Percentiles rank a stretch among this genome's conserved stretches.
Conservation (phyloP, 345 rosid species). For the Eucalyptus tenuipes region DNA sequence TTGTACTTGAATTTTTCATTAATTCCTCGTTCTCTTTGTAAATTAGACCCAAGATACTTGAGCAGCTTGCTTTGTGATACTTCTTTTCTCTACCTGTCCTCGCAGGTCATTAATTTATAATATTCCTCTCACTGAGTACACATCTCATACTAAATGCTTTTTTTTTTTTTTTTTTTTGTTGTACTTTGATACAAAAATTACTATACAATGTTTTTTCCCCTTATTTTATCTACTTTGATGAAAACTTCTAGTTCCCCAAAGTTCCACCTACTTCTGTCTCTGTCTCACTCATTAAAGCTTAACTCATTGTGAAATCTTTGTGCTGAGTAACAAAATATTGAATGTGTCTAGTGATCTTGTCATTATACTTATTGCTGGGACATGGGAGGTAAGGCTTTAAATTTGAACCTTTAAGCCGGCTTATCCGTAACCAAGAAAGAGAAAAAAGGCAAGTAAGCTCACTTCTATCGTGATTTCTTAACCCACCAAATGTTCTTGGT, state of each 20-base stretch:
- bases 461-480: neutral
- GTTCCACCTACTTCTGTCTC: neutral
- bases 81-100: neutral
- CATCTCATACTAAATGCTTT: neutral
- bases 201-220: neutral
- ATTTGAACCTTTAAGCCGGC: neutral
- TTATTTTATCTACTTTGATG: neutral
- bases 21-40: neutral
- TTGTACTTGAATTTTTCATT: neutral
- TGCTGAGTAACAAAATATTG: neutral
- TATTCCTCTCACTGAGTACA: neutral
- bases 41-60: neutral
- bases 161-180: neutral
- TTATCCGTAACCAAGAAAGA: neutral
- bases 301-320: neutral
- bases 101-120: neutral
- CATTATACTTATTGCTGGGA: neutral
- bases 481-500: neutral
- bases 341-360: neutral
- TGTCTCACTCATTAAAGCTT: neutral
- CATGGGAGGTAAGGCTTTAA: neutral
- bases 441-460: neutral
- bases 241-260: neutral
- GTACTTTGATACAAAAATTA: neutral
- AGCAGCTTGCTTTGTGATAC: neutral